Evolutionary conservation across 2,329 filamentous ascomycete genomes (phyloP), one percentile per base, ranked within the genome.

Genomic region (Tetracladium maxilliforme): DNA sequence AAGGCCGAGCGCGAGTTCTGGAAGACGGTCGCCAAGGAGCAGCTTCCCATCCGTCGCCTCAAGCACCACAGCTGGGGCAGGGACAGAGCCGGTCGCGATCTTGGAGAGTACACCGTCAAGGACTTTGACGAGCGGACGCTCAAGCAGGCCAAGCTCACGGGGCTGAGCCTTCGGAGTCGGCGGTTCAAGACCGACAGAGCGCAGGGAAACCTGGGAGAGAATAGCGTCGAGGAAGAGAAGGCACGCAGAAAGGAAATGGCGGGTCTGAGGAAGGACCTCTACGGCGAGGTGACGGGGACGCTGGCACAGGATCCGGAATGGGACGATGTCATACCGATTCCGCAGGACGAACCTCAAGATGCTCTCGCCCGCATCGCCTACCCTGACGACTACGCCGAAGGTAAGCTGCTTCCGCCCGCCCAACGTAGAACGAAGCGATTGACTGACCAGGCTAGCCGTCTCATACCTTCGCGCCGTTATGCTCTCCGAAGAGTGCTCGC

Each of bases 301-400:
- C 78, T 80, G 47, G 61, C 66, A 25, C 58, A 64, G 32, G 73
- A 86, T 47, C 73, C 81, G 2, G 64, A 62, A 33, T 95, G 84
- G 87, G 72, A 81, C 37, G 83, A 92, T 53, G 64, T 94, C 25
- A 59, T 70, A 26, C 86, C 86, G 12, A 77, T 95, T 28, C 73
- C 80, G 4, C 74, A 90, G 40, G 67, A 83, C 43, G 86, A 94
- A 52, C 80, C 83, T 31, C 77, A 73, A 38, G 64, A 76, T 38
- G 83, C 87, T 15, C 68, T 98, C 30, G 87, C 87, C n/a, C 71
- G 76, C 30, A 98, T 98, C 49, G 76, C 86, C 30, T 98, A 98
- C 51, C 70, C 77, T 3, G 73, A 82, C 16, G 77, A 90, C 35
- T 98, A 98, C 49, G 70, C 76, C 33, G 86, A 94, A 57, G 64